Evolutionary conservation across 768 basidiomycete genomes (phyloP).

Genomic region (Suillus cothurnatus): DNA sequence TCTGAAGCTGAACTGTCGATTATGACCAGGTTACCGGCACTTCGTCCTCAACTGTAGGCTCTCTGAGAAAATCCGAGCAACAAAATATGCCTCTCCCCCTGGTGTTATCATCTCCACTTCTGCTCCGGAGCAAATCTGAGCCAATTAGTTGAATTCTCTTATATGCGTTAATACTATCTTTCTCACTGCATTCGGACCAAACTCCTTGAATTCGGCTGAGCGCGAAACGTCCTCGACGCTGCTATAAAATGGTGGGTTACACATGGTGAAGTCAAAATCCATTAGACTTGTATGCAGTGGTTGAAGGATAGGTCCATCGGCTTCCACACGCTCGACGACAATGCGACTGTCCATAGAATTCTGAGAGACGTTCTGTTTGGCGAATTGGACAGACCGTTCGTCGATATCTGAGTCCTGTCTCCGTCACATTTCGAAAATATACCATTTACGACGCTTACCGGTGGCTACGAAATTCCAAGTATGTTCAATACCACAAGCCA

Average conservation of each 20-base stretch:
- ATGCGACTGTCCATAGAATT: constrained; percentile 63
- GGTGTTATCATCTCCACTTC: constrained; percentile 86
- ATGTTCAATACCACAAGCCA: constrained; percentile 57
- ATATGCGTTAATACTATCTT: neutral
- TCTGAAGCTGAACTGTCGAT: neutral
- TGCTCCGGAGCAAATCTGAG: constrained; percentile 83
- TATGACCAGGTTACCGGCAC: constrained; percentile 55
- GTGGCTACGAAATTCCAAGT: constrained; percentile 69
- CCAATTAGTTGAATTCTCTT: constrained; percentile 1
- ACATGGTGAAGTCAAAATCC: constrained; percentile 82
- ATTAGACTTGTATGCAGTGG: constrained; percentile 16
- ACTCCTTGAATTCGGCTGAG: constrained; percentile 64
- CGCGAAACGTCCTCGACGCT: constrained; percentile 65
- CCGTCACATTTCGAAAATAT: neutral
- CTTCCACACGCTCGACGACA: constrained; percentile 40
- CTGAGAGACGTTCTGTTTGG: constrained; percentile 53
- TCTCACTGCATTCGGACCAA: constrained; percentile 70
- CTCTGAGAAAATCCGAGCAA: constrained; percentile 76
- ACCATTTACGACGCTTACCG: constrained; percentile 43
- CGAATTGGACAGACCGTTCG: constrained; percentile 53
- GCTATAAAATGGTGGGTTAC: constrained; percentile 96
- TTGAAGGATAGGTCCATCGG: constrained; percentile 47
- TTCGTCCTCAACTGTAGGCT: constrained; percentile 50
- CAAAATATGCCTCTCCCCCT: constrained; percentile 85
- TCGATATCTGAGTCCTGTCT: constrained; percentile 64